phyloP scores from a whole-genome alignment of 257 asterid genomes.

The Lycium ferocissimum region DNA sequence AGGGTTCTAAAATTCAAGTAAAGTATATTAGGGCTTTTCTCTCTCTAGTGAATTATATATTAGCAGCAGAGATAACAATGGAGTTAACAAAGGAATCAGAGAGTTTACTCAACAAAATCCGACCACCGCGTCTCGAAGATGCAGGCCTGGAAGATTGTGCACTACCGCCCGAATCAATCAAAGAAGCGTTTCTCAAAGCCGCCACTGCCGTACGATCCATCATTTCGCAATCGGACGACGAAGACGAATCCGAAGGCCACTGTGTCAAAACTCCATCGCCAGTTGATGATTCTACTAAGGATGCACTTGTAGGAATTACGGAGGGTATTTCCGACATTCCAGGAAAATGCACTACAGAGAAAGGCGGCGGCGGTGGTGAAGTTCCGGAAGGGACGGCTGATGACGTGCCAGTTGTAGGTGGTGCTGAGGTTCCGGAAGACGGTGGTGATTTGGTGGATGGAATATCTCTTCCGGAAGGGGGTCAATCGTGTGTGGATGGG shows the following conservation, averaged over 20 bases:
- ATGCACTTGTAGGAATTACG: constrained; percentile 55
- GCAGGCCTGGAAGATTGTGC: constrained; percentile 98
- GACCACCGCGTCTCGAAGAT: constrained; percentile 84
- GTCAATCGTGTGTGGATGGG: constrained; percentile 67
- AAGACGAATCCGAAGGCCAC: constrained; percentile 47
- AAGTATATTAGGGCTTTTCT: too few species aligned
- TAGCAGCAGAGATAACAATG: constrained; percentile 39
- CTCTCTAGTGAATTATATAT: too few species aligned
- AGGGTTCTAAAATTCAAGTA: too few species aligned
- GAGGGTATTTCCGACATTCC: constrained; percentile 47
- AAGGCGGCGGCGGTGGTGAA: constrained; percentile 53
- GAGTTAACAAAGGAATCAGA: constrained; percentile 52
- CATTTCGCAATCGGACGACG: constrained; percentile 53
- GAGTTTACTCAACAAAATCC: constrained; percentile 54
- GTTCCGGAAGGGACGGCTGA: constrained; percentile 49
- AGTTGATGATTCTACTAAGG: constrained; percentile 56
- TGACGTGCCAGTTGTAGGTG: constrained; percentile 52
- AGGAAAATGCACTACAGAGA: constrained; percentile 57
- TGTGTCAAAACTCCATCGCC: constrained; percentile 69
- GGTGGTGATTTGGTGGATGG: constrained; percentile 52
- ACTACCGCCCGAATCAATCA: constrained; percentile 77
- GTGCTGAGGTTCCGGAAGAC: constrained; percentile 40
- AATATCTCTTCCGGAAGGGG: constrained; percentile 41
- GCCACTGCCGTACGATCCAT: constrained; percentile 73
- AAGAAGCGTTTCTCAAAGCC: constrained; percentile 80